Evolutionary conservation across 805 yeast genomes (phyloP).

Genomic region (Pichia thaimueangensis): DNA sequence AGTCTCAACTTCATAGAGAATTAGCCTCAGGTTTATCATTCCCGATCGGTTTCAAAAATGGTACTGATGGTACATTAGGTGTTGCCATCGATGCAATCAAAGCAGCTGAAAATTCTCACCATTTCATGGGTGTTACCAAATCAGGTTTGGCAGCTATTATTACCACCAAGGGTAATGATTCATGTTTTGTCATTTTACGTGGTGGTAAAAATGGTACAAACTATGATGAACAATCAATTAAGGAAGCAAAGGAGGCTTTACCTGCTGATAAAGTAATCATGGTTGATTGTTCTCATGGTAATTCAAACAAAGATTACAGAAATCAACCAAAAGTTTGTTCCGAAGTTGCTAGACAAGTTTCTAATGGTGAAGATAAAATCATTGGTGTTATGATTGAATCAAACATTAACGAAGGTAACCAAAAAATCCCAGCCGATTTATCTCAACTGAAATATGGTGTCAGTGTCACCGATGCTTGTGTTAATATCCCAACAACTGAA

Average conservation of each 20-base stretch:
- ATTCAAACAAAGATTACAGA: slow-evolving; percentile 86
- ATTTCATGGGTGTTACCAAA: slow-evolving; percentile 95
- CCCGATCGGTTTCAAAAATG: slow-evolving; percentile 98
- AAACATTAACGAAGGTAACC: slow-evolving; percentile 86
- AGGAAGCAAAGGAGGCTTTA: slow-evolving; percentile 57
- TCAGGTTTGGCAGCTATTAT: slow-evolving; percentile 96
- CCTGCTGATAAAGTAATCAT: slow-evolving; percentile 55
- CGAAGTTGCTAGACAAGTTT: slow-evolving; percentile 74
- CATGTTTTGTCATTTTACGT: slow-evolving; percentile 90
- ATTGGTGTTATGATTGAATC: slow-evolving; percentile 97
- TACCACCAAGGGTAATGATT: slow-evolving; percentile 90
- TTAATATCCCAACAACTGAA: slow-evolving; percentile 84
- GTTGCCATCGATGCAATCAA: slow-evolving; percentile 93
- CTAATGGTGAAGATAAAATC: slow-evolving; percentile 70
- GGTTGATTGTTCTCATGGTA: slow-evolving; percentile 99
- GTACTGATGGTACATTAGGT: slow-evolving; percentile 90
- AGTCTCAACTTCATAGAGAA: slow-evolving; percentile 96
- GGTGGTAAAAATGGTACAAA: slow-evolving; percentile 95
- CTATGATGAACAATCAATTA: slow-evolving; percentile 76
- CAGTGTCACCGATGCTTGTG: slow-evolving; percentile 96
- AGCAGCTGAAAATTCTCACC: slow-evolving; percentile 89
- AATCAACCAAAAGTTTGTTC: slow-evolving; percentile 93
- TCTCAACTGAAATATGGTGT: slow-evolving; percentile 81
- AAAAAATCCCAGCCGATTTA: slow-evolving; percentile 60
- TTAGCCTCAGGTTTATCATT: slow-evolving; percentile 96